Evolutionary conservation across 257 asterid genomes (phyloP).

Genomic region (Nicotiana tomentosiformis): DNA sequence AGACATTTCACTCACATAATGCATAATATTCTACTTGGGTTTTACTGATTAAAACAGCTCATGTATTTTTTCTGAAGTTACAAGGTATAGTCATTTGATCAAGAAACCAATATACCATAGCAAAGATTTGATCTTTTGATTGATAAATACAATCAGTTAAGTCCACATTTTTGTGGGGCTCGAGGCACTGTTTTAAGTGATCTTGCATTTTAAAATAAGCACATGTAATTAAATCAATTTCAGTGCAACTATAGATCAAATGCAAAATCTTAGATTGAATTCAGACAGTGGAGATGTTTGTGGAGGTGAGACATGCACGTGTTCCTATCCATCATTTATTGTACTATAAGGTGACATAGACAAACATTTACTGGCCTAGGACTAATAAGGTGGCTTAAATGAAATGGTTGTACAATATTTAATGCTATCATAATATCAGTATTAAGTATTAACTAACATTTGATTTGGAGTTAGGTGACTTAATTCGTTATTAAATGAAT

Average conservation of each 20-base stretch:
- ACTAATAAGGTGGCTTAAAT: background rate
- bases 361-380: slow-evolving; percentile 12
- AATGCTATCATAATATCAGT: background rate
- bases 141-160: background rate
- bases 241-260: background rate
- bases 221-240: background rate
- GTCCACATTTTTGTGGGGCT: slow-evolving; percentile 1
- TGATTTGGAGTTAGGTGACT: background rate
- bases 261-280: background rate
- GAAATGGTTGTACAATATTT: background rate
- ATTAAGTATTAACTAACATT: background rate
- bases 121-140: background rate
- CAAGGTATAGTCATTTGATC: no score
- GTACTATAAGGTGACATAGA: background rate
- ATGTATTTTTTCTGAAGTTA: no score
- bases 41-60: background rate
- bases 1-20: background rate
- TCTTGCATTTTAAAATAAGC: background rate
- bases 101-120: background rate
- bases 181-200: background rate
- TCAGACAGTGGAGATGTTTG: background rate
- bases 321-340: background rate
- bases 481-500: background rate
- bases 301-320: background rate
- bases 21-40: background rate